Evolutionary conservation across 805 yeast genomes (phyloP).

Genomic region (Pichia manshurica): DNA sequence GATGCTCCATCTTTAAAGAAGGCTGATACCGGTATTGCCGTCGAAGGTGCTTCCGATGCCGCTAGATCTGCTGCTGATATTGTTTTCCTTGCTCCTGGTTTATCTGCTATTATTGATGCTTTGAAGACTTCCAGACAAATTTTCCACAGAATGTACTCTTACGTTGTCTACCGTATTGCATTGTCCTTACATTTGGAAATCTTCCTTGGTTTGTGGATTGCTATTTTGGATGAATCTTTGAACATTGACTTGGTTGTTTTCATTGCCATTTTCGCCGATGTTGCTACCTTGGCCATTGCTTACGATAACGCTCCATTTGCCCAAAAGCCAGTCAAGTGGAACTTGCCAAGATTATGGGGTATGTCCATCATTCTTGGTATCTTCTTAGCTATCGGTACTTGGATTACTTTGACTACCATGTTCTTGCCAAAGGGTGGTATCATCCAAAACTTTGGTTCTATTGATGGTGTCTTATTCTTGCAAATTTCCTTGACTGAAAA

Average conservation of each 20-base stretch:
- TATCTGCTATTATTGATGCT: constrained; percentile 88
- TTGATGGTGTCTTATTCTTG: constrained; percentile 85
- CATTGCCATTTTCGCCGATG: constrained; percentile 94
- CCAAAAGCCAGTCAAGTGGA: constrained; percentile 89
- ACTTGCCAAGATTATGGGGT: constrained; percentile 92
- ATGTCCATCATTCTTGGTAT: constrained; percentile 80
- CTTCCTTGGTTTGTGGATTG: constrained; percentile 93
- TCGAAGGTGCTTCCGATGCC: constrained; percentile 95
- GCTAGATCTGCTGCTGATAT: constrained; percentile 94
- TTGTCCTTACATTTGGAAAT: constrained; percentile 87
- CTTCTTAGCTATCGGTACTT: constrained; percentile 78
- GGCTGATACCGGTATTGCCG: constrained; percentile 93
- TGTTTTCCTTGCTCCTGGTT: constrained; percentile 91
- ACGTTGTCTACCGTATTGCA: constrained; percentile 95
- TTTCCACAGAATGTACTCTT: constrained; percentile 97
- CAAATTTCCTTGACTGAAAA: constrained; percentile 90
- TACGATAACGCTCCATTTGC: constrained; percentile 80
- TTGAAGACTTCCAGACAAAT: constrained; percentile 90
- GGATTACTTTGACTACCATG: constrained; percentile 91
- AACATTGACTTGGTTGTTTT: constrained; percentile 86
- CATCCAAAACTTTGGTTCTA: constrained; percentile 86
- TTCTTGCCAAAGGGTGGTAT: constrained; percentile 83
- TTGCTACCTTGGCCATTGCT: constrained; percentile 93
- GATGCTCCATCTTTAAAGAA: constrained; percentile 95
- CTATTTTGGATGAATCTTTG: constrained; percentile 76